Conservation (phyloP, 2,329 filamentous ascomycete species). For the Aureobasidium sp. region DNA sequence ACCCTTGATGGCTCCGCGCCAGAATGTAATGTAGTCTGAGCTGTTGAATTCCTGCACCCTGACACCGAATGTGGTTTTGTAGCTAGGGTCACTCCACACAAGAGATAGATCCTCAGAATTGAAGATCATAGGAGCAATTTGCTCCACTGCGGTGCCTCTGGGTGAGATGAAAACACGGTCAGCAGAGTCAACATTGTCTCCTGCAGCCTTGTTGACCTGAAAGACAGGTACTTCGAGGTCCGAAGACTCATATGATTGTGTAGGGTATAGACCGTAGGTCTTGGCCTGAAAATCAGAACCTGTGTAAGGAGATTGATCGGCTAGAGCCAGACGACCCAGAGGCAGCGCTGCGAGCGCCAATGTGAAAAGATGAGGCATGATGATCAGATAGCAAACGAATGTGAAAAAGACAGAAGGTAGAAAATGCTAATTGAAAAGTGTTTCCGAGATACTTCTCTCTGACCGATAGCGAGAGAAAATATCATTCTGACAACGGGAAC, state of each 20-base stretch:
- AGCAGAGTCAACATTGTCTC: background rate
- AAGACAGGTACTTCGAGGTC: slow-evolving; percentile 28
- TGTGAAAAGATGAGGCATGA: background rate
- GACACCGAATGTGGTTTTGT: slow-evolving; percentile 39
- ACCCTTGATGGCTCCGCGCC: slow-evolving; percentile 34
- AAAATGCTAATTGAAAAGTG: background rate
- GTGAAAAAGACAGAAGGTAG: background rate
- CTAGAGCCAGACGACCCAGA: background rate
- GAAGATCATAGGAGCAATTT: slow-evolving; percentile 26
- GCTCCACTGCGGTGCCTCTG: slow-evolving; percentile 16
- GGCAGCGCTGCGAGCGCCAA: slow-evolving; percentile 2
- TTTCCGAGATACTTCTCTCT: background rate
- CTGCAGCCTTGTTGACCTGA: slow-evolving; percentile 12
- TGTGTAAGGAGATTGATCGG: slow-evolving; percentile 10
- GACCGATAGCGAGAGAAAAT: background rate
- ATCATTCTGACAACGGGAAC: background rate
- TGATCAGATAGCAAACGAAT: background rate
- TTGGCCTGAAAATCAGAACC: slow-evolving; percentile 29
- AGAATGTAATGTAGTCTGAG: slow-evolving; percentile 33
- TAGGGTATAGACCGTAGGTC: slow-evolving; percentile 31
- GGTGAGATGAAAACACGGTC: slow-evolving; percentile 15
- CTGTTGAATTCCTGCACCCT: slow-evolving; percentile 33
- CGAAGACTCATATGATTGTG: slow-evolving; percentile 29
- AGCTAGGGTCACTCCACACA: slow-evolving; percentile 27
- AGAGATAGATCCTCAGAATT: slow-evolving; percentile 24